Base-by-base conservation (phyloP, 257 asterid species). In the Solanum arcanum region DNA sequence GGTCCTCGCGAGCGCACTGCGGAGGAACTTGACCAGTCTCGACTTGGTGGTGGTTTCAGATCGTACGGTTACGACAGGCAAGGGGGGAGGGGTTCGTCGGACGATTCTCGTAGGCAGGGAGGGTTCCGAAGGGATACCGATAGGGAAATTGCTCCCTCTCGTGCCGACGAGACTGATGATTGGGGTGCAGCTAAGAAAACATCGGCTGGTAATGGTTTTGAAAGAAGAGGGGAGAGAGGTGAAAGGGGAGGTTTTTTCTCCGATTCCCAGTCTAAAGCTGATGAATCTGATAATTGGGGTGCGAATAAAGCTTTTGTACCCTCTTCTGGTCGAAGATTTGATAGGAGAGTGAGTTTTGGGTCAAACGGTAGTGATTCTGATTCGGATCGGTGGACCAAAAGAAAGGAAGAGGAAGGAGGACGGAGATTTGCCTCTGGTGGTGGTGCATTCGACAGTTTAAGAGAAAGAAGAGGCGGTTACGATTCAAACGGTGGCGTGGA, bases 101-200 rank as follows among this genome's bases (percentile, higher is more conserved):
- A 95, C 46, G 96, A 95, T 86, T 91, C 95, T 75, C 94, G 95
- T 39, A 93, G 98, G 18, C 97, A 88, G 89, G 95, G 94, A 86
- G 86, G 94, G 60, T 94, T 91, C 74, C 89, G 89, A 88, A 90
- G 98, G 78, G 99, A 96, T 15, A 83, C 93, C 21, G 75, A 69
- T 83, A 90, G 95, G 9, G 99, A 95, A 77, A 89, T 89, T 56
- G 83, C 69, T 33, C 91, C 91, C 84, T 95, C 99, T 42, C 94
- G 98, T 88, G 99, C 99, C 16, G 99, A 97, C 33, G 98, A 95
- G 91, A 93, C 76, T 84, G 99, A 95, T 86, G 91, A 94, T 83
- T 97, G 99, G 99, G 98, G 93, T 13, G 89, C 95, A 5, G 91
- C 90, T 12, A 97, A 97, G 96, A 93, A 91, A 87, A 87, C 91